Percentiles rank a stretch among this genome's conserved stretches.
Conservation (phyloP, 2,329 filamentous ascomycete genomes). For the Talaromyces funiculosus region DNA sequence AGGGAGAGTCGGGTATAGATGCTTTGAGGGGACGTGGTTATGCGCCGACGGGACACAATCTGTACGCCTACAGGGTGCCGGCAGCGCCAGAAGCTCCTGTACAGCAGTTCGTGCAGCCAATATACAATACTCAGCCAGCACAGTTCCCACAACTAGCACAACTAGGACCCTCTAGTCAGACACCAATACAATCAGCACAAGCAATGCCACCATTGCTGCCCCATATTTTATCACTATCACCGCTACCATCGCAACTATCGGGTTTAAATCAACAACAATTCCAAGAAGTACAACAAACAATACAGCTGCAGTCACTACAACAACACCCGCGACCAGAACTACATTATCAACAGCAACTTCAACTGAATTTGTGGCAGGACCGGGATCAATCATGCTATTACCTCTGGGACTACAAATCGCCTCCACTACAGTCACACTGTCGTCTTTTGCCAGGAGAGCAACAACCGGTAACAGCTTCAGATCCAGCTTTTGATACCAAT, state of each 20-base stretch:
- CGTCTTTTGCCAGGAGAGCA: not conserved
- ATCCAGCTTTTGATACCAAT: too few relatives aligned
- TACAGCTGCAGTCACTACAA: not conserved
- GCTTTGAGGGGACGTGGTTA: not conserved
- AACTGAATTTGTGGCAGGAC: not conserved
- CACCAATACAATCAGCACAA: not conserved
- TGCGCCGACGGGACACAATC: not conserved
- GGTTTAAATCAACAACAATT: not conserved
- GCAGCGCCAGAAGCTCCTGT: not conserved
- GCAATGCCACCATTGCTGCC: not conserved
- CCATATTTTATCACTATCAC: not conserved
- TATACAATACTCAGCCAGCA: not conserved
- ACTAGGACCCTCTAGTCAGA: not conserved
- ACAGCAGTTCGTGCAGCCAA: not conserved
- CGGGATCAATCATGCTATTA: not conserved
- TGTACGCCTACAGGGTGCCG: not conserved
- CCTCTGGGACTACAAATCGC: not conserved
- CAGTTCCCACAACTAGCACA: not conserved
- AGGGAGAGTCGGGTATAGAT: not conserved
- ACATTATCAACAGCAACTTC: not conserved
- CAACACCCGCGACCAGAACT: not conserved
- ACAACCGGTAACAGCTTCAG: too few relatives aligned
- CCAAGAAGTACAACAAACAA: not conserved
- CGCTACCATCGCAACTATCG: not conserved
- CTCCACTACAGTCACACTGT: not conserved